Percentiles rank a stretch among this genome's conserved stretches.
Evolutionary conservation across 441 rosid species (phyloP).

Genomic region (Hura crepitans): DNA sequence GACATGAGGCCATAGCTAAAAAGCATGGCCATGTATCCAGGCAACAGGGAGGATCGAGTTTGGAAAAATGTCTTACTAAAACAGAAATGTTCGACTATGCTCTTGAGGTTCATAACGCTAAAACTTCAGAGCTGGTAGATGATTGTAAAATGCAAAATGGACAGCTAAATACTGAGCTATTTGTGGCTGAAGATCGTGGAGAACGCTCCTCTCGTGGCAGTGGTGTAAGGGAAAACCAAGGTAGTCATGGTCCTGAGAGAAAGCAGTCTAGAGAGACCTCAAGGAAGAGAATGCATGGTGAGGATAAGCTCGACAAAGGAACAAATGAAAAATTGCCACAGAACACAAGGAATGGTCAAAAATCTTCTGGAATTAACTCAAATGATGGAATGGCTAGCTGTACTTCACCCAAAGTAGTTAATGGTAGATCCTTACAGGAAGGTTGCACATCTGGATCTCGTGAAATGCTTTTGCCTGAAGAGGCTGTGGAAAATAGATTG

Average conservation of each 20-base stretch:
- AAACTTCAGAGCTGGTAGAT: constrained; percentile 19
- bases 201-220: constrained; percentile 14
- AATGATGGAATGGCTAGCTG: constrained; percentile 21
- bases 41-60: constrained; percentile 18
- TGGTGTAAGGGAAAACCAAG: constrained; percentile 24
- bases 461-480: constrained; percentile 20
- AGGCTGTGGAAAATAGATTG: constrained; percentile 13
- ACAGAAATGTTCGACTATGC: constrained; percentile 23
- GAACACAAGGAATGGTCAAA: constrained; percentile 29
- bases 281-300: constrained; percentile 32
- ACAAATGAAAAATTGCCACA: constrained; percentile 28
- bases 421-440: constrained; percentile 23
- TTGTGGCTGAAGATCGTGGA: constrained; percentile 13
- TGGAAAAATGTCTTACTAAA: constrained; percentile 18
- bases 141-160: constrained; percentile 27
- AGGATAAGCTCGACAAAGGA: constrained; percentile 31
- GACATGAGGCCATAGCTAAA: constrained; percentile 57
- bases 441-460: constrained; percentile 21
- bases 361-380: constrained; percentile 31
- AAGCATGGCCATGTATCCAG: constrained; percentile 45
- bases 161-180: constrained; percentile 18
- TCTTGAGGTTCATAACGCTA: constrained; percentile 18
- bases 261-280: constrained; percentile 28
- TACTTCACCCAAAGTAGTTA: constrained; percentile 25
- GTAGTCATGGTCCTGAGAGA: constrained; percentile 28